Evolutionary conservation across 331 rosid species (phyloP), one percentile per base, ranked within the genome.

Genomic region (Malus hybrid): DNA sequence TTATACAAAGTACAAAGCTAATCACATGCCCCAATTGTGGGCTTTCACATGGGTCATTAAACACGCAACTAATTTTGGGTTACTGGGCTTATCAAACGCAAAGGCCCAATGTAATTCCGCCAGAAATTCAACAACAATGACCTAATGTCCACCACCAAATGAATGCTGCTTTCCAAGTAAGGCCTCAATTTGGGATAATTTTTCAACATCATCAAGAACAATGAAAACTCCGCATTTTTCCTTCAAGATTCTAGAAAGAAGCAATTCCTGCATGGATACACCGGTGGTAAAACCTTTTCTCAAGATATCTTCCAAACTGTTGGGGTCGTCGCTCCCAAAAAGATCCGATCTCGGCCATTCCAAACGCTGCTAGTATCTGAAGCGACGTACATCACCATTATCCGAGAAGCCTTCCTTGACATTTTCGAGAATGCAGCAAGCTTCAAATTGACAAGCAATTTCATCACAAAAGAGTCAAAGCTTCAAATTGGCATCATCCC

Each of bases 121-220:
- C 44, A 0, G 11, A 36, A 36, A 2, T 2, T 2, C 3, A 34
- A 7, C 42, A 2, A 34, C 10, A 34, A 34, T 34, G 42, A 9
- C 44, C 44, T 39, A 11, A 39, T 9, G 64, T 19, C 78, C 71
- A 28, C 10, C 32, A 75, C 78, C 55, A 16, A 75, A 64, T 7
- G 63, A 50, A 50, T 6, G 48, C 16, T 52, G 32, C 24, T 10
- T 64, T 32, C 70, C 71, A 15, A 63, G 20, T 3, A 50, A 63
- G 15, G 10, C 20, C 50, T 75, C 28, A 2, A 75, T 50, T 20
- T 75, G 78, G 4, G 19, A 8, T 20, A 48, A n/a, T 16, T 33
- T 15, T 1, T 75, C 78, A 19, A 75, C 72, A 8, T 75, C 71
- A 32, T 63, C 78, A 19, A 64, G 64, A 64, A 50, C 62, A 22